phyloP scores from a whole-genome alignment of 1,139 yeast species.

The Barnettozyma hawaiiensis region DNA sequence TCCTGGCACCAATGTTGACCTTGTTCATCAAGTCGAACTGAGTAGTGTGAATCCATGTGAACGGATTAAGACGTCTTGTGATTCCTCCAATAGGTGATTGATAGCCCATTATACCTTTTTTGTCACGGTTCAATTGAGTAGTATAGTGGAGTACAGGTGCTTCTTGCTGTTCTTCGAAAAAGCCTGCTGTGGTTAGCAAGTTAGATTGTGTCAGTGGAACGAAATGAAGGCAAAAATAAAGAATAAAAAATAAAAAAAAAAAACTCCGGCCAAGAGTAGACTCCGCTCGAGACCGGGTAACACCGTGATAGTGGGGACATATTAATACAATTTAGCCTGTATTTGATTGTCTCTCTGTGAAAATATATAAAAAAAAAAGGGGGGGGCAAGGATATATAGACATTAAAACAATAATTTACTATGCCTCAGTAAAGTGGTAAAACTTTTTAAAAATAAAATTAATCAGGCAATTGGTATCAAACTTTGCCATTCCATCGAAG shows the following conservation, averaged over 20 bases:
- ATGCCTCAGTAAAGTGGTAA: constrained; percentile 32
- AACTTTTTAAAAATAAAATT: constrained; percentile 69
- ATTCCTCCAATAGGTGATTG: constrained; percentile 34
- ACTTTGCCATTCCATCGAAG: constrained; percentile 61
- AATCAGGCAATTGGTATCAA: constrained; percentile 60
- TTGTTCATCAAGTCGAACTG: constrained; percentile 38
- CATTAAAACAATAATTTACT: too few relatives aligned
- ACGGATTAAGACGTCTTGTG: constrained; percentile 41
- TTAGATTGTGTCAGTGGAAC: too few relatives aligned
- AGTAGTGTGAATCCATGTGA: constrained; percentile 45
- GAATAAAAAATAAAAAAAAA: too few relatives aligned
- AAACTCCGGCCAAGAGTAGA: too few relatives aligned
- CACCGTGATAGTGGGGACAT: too few relatives aligned
- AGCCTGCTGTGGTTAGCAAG: too few relatives aligned
- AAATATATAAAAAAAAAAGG: not conserved
- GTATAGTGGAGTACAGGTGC: too few relatives aligned
- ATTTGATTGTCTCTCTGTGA: not conserved
- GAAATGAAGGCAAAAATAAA: too few relatives aligned
- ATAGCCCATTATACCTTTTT: constrained; percentile 1
- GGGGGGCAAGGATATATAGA: too few relatives aligned
- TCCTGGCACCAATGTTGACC: constrained; percentile 55
- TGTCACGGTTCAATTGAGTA: not conserved
- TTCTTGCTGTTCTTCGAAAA: not conserved
- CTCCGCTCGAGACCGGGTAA: too few relatives aligned
- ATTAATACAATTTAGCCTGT: too few relatives aligned